Base-by-base conservation (phyloP, 2,329 filamentous ascomycete species). In the Ceratocystis cubensis region DNA sequence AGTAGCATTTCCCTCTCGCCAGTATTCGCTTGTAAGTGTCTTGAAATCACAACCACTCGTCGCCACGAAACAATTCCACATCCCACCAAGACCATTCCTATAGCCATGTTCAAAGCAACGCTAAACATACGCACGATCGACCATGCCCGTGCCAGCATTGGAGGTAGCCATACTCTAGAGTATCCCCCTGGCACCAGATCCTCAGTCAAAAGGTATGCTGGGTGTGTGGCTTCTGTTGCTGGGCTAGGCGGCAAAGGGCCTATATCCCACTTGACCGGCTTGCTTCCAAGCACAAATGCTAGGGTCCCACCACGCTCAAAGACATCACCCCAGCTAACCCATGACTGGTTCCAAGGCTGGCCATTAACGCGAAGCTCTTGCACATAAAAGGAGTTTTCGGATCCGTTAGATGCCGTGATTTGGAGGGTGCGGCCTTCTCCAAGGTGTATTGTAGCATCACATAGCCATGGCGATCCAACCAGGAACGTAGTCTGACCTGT, bases 401-500 rank as follows among this genome's bases (percentile, higher is more conserved):
- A 37, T 5, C 64, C 66, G 22, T 56, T 45, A 0, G 74, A 79
- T 0, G 80, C 76, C 0, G 80, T 84, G 61, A 89, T 80, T 1
- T 74, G 73, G 30, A 89, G 76, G 28, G 71, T 78, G 72, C 82
- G 85, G 3, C 77, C 79, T 2, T 72, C 76, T 8, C 81, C 83
- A 1, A 89, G 78, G 45, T 81, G 75, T 66, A 90, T 82, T 0
- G 77, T 83, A 69, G 88, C 75, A 48, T 83, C 78, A 0, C 74
- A 74, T 71, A 87, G 85, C 83, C 83, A 88, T 0, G 85, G 85
- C 5, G 82, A 83, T 2, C 81, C 82, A 64, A 88, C 78, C 17
- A 88, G 76, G 72, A 88, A 88, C 0, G 83, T 86, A 0, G 84
- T 84, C 76, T 88, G 86, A 0, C 84, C 85, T 0, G 85, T 87